Percentiles rank a stretch among this genome's conserved stretches.
Conservation (phyloP, 1,284 basidiomycete genomes). For the Pascua sp. region DNA sequence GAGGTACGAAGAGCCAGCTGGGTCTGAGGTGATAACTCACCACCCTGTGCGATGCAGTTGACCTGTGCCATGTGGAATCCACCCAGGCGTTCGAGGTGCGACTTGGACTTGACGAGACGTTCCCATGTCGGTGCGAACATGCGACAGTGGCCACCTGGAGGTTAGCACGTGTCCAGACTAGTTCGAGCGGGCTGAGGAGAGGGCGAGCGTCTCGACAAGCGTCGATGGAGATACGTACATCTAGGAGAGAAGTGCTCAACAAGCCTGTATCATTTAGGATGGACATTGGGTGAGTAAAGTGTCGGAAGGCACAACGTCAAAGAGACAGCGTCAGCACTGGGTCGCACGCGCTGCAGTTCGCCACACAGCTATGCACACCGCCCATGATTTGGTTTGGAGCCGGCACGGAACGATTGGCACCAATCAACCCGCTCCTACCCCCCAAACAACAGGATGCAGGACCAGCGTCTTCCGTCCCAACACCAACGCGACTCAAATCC, state of each 20-base stretch:
- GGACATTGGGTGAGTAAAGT: no score
- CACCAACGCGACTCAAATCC: no score
- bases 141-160: conserved; percentile 45
- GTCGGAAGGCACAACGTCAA: no score
- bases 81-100: conserved; percentile 55
- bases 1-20: neutral
- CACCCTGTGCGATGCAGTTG: conserved; percentile 77
- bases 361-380: no score
- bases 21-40: conserved; percentile 51
- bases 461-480: no score
- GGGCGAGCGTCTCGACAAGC: no score
- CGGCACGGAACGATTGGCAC: no score
- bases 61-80: conserved; percentile 76
- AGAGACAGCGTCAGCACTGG: no score
- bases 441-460: neutral
- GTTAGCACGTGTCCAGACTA: neutral
- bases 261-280: conserved; percentile 30
- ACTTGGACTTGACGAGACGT: conserved; percentile 60
- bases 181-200: no score
- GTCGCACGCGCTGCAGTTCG: no score
- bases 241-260: conserved; percentile 50
- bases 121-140: conserved; percentile 72
- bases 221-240: conserved; percentile 31
- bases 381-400: no score
- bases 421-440: conserved; percentile 5